A percentile compares a stretch with the other conserved stretches of the same genome.
phyloP scores from a whole-genome alignment of 2,329 filamentous ascomycete species.

The Calycina herbarum region DNA sequence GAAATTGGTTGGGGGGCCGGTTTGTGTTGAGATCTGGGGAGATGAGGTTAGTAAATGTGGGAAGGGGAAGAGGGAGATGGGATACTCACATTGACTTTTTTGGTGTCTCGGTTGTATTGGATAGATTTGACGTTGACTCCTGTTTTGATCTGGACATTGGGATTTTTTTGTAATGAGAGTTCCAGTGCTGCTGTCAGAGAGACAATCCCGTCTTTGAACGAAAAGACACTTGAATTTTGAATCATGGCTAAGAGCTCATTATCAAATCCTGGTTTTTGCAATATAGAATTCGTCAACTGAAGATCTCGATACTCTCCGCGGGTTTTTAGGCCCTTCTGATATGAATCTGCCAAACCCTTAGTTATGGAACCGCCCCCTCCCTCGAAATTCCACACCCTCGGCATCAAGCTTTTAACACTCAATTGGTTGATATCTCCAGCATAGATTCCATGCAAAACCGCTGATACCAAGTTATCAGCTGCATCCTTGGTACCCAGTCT shows the following conservation, averaged over 20 bases:
- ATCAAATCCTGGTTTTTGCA: constrained; percentile 21
- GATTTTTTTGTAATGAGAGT: constrained; percentile 47
- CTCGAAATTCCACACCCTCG: constrained; percentile 30
- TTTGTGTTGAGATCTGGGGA: constrained; percentile 37
- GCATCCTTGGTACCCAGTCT: constrained; percentile 52
- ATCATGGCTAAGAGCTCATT: constrained; percentile 12
- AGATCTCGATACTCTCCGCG: constrained; percentile 1
- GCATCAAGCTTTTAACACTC: constrained; percentile 63
- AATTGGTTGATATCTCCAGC: constrained; percentile 83
- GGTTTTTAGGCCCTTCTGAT: neutral
- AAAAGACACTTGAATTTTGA: constrained; percentile 42
- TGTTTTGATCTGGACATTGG: constrained; percentile 61
- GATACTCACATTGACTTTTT: constrained; percentile 46
- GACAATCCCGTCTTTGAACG: constrained; percentile 61
- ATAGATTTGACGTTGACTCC: constrained; percentile 51
- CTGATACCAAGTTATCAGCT: constrained; percentile 74
- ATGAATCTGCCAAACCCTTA: constrained; percentile 2
- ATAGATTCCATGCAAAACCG: constrained; percentile 82
- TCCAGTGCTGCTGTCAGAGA: constrained; percentile 58
- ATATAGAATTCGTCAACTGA: constrained; percentile 14
- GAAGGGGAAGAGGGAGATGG: neutral
- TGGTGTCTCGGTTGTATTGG: constrained; percentile 39
- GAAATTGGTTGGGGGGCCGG: constrained; percentile 38
- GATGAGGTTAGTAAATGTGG: constrained; percentile 28
- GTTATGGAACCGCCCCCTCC: constrained; percentile 21